Evolutionary conservation across 1,284 basidiomycete genomes (phyloP).

Genomic region (Malassezia arunalokei): DNA sequence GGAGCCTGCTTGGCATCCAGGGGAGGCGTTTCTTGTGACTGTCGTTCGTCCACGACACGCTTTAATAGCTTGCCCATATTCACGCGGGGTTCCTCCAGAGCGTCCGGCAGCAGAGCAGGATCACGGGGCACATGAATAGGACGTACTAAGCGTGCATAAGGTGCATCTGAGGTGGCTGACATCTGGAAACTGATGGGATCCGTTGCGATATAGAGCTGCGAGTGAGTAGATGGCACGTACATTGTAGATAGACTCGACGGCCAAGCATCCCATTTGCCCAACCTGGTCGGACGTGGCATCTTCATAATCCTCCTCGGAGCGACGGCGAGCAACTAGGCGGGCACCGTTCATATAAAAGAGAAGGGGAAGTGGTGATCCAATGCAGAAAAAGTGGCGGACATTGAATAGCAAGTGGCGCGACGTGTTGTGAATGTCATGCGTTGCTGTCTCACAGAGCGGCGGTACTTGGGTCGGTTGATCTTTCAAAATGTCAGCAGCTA

Average conservation of each 20-base stretch:
- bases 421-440: conserved; percentile 2
- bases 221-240: not conserved
- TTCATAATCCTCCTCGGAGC: conserved; percentile 37
- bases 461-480: conserved; percentile 51
- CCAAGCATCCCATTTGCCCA: conserved; percentile 52
- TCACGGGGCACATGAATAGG: conserved; percentile 45
- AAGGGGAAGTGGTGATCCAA: conserved; percentile 52
- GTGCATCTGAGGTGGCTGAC: conserved; percentile 44
- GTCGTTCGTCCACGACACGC: conserved; percentile 21
- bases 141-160: conserved; percentile 44
- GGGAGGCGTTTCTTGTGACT: not conserved
- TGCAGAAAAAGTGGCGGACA: conserved; percentile 50
- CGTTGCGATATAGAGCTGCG: conserved; percentile 38
- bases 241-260: conserved; percentile 51
- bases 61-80: conserved; percentile 43
- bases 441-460: conserved; percentile 14
- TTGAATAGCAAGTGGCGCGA: conserved; percentile 43
- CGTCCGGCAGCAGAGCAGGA: conserved; percentile 35
- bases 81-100: conserved; percentile 35
- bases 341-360: conserved; percentile 52
- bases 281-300: conserved; percentile 47
- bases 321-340: conserved; percentile 51
- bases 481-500: conserved; percentile 52
- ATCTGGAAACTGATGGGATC: conserved; percentile 48
- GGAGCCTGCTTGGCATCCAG: not conserved